A percentile compares a stretch with the other conserved stretches of the same genome.
These are phyloP conservation scores for Grifola frondosa DNA, from an alignment of 1,284 basidiomycete genomes.

Conservation along the genomic window DNA sequence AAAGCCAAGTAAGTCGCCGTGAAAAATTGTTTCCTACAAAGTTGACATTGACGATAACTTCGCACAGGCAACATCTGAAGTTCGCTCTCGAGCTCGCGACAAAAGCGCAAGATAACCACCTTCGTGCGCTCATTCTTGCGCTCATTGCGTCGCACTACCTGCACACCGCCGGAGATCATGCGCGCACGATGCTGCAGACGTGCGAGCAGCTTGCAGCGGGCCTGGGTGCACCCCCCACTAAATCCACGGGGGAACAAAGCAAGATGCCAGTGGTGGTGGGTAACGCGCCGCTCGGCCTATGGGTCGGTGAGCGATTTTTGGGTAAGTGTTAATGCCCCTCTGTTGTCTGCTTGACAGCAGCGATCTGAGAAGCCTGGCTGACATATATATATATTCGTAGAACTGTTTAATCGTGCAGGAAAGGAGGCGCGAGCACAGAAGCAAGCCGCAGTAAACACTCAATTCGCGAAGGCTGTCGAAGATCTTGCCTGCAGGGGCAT, in stretches of 20 bases:
- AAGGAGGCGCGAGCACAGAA: slow-evolving; percentile 38
- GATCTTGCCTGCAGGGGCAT: slow-evolving; percentile 20
- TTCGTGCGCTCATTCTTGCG: slow-evolving; percentile 65
- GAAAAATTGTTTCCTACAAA: background rate
- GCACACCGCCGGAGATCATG: slow-evolving; percentile 67
- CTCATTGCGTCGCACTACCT: slow-evolving; percentile 68
- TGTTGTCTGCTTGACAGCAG: background rate
- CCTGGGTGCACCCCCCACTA: slow-evolving; percentile 53
- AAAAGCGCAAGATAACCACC: slow-evolving; percentile 62
- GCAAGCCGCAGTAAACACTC: slow-evolving; percentile 24
- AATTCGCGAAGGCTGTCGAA: slow-evolving; percentile 25
- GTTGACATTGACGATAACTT: slow-evolving; percentile 11
- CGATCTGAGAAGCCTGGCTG: background rate
- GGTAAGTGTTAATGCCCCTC: too few relatives aligned
- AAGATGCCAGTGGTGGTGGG: slow-evolving; percentile 40
- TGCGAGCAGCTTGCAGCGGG: slow-evolving; percentile 69
- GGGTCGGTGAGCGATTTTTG: slow-evolving; percentile 68
- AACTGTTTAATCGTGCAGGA: slow-evolving; percentile 53
- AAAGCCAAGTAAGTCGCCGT: slow-evolving; percentile 52
- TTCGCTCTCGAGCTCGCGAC: slow-evolving; percentile 57
- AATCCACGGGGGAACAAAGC: slow-evolving; percentile 19
- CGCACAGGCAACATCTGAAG: slow-evolving; percentile 57
- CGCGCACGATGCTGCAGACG: slow-evolving; percentile 58
- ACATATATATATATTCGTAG: slow-evolving; percentile 29
- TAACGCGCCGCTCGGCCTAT: slow-evolving; percentile 62